Conservation (phyloP, 192 early-diverging fungal species). For the Piromyces finnis region DNA sequence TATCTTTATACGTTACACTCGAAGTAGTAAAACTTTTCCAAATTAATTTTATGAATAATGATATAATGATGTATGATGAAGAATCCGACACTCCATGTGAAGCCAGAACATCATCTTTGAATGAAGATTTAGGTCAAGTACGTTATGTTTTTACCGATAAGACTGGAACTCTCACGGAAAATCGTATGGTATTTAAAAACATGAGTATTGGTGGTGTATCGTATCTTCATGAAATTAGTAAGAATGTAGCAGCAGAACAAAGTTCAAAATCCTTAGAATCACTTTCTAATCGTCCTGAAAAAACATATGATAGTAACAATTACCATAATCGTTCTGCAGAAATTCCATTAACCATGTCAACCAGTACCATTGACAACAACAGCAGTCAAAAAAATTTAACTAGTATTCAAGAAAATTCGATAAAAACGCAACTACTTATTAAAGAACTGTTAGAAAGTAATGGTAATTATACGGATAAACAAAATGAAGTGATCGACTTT, state of each 20-base stretch:
- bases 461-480: background rate
- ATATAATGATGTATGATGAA: slow-evolving; percentile 58
- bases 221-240: background rate
- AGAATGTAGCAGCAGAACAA: too few species aligned
- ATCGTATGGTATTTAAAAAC: slow-evolving; percentile 55
- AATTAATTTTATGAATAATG: slow-evolving; percentile 58
- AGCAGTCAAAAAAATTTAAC: too few species aligned
- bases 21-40: slow-evolving; percentile 63
- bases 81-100: slow-evolving; percentile 51
- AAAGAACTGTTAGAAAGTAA: background rate
- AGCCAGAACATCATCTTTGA: slow-evolving; percentile 58
- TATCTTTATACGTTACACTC: slow-evolving; percentile 75
- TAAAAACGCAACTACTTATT: background rate
- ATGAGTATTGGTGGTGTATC: slow-evolving; percentile 13
- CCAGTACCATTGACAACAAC: too few species aligned
- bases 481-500: slow-evolving; percentile 23
- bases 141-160: slow-evolving; percentile 82
- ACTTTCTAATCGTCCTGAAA: background rate
- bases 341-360: background rate
- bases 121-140: slow-evolving; percentile 77
- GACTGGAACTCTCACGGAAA: slow-evolving; percentile 76
- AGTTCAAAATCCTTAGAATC: background rate
- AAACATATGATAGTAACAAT: background rate
- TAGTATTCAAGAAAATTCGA: background rate
- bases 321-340: background rate